These are phyloP conservation scores for Pseudocohnilembus persalinus DNA, from an alignment of 169 alveolate genomes.

Conservation along the genomic window DNA sequence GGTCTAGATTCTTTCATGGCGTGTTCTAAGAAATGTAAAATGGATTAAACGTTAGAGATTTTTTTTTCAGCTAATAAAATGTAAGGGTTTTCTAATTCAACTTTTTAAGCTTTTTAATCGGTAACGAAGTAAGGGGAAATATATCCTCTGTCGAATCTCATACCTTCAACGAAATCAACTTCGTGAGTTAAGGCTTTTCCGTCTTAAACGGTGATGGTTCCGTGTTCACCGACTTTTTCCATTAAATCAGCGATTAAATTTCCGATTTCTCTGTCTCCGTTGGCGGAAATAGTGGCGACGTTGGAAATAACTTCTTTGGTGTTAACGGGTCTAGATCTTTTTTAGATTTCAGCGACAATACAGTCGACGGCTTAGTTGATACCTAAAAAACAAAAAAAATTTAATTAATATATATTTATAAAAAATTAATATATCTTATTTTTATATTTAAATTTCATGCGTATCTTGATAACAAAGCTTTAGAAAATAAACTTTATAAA, in stretches of 20 bases:
- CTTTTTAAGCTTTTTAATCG: conserved; percentile 94
- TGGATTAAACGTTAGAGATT: conserved; percentile 91
- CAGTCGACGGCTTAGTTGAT: conserved; percentile 87
- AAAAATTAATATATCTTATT: too few species aligned
- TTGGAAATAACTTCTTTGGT: conserved; percentile 80
- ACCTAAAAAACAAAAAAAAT: too few species aligned
- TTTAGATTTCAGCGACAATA: conserved; percentile 81
- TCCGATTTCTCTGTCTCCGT: conserved; percentile 97
- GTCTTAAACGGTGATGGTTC: conserved; percentile 97
- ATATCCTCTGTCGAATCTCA: conserved; percentile 97
- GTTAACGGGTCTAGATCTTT: conserved; percentile 81
- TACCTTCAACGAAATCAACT: conserved; percentile 98
- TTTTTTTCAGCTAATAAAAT: conserved; percentile 95
- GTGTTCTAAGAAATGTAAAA: conserved; percentile 96
- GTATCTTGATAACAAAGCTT: too few species aligned
- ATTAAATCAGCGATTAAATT: conserved; percentile 95
- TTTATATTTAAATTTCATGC: too few species aligned
- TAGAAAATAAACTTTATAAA: too few species aligned
- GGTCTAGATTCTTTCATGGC: conserved; percentile 93
- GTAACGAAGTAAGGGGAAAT: conserved; percentile 99
- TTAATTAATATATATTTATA: too few species aligned
- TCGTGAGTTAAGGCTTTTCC: conserved; percentile 98
- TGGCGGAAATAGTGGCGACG: conserved; percentile 99
- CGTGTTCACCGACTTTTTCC: conserved; percentile 97
- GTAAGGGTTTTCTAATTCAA: conserved; percentile 95